Base-by-base conservation (phyloP, 1,139 yeast species). In the Meyerozyma elateridarum region DNA sequence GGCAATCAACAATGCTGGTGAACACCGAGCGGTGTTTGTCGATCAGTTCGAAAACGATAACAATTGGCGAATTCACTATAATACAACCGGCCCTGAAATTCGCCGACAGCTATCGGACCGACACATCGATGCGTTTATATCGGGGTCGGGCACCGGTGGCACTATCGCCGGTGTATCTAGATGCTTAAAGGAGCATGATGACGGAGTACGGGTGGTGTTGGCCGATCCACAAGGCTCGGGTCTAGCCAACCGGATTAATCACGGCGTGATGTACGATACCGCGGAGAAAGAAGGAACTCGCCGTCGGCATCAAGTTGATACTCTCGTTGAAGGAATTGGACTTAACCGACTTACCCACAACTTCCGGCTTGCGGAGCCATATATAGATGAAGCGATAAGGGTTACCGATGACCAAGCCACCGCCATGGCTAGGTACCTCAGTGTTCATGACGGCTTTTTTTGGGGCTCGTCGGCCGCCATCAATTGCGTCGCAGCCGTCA, bases 221-320 rank as follows among this genome's bases (percentile, higher is more conserved):
- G 95, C 96, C 0, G 98, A 91, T 54, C 98, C 97, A 1, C 97
- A 87, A 49, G 98, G 98, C 0, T 79, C 93, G 8, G 98, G 98
- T 0, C 71, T 91, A 43, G 83, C 71, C 49, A 88, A 91, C 59
- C 65, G 95, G 39, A 75, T 91, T 36, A 85, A 85, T 48, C 79
- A 63, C 49, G 96, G 96, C 1, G 97, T 91, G 5, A 87, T 91
- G 96, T 91, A 85, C 54, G 95, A 89, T 46, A 44, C 67, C 2
- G 89, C 79, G 12, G 98, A 91, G 55, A 79, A 72, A 44, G 98
- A 91, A 59, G 98, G 98, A 1, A 85, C 93, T 0, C 69, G 97
- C 45, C 71, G 97, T 51, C 69, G 98, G 45, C 97, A 91, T 52
- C 98, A 91, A 56, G 97, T 91, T 2, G 98, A 91, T 54, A 91